Evolutionary conservation across 2,329 filamentous ascomycete genomes (phyloP).

Genomic region (Botryotinia narcissicola): DNA sequence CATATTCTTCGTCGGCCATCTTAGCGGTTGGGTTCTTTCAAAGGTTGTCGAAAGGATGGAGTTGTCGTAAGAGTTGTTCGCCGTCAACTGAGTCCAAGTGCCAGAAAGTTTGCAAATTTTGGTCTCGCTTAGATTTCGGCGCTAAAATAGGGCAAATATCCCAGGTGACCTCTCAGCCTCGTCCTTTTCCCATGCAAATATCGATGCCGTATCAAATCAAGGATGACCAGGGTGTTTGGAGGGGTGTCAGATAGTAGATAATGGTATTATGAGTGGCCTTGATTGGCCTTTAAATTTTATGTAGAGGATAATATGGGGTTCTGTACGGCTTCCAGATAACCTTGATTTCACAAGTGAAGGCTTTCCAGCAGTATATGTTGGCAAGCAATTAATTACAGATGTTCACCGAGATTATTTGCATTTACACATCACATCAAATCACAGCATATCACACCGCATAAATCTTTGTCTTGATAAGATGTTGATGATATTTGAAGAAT

Average conservation of each 20-base stretch:
- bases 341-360: neutral
- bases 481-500: slow-evolving; percentile 31
- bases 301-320: neutral
- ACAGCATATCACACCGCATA: neutral
- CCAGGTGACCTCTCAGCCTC: slow-evolving; percentile 10
- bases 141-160: slow-evolving; percentile 17
- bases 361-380: neutral
- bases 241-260: neutral
- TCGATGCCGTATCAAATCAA: neutral
- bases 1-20: slow-evolving; percentile 79
- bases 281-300: neutral
- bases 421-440: neutral
- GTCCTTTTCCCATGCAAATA: neutral
- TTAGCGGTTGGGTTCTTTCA: slow-evolving; percentile 48
- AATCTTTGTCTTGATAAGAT: neutral
- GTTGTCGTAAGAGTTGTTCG: slow-evolving; percentile 23
- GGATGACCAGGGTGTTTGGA: neutral
- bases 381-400: neutral
- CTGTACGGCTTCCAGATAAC: neutral
- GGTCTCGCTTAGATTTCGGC: slow-evolving; percentile 17
- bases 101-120: neutral
- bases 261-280: neutral
- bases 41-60: slow-evolving; percentile 35
- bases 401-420: neutral
- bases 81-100: neutral